These are phyloP conservation scores for Eucalyptus guilfoylei DNA, from an alignment of 345 rosid genomes.

Conservation along the genomic window DNA sequence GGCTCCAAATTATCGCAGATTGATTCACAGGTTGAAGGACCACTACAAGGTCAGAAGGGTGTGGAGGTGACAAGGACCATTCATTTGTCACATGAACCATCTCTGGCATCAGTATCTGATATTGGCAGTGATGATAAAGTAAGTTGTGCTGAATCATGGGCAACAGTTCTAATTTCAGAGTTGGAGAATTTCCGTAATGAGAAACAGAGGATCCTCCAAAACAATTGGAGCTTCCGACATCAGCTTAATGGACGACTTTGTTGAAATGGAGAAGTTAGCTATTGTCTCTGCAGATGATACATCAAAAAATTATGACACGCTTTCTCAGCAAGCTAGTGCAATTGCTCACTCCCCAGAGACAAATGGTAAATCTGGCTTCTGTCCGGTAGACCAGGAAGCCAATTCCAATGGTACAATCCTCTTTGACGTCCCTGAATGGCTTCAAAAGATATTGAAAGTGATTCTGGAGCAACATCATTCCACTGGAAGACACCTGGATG, in stretches of 20 bases:
- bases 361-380: neutral
- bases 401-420: neutral
- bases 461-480: constrained; percentile 32
- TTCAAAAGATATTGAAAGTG: constrained; percentile 29
- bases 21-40: constrained; percentile 39
- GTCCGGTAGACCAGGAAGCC: neutral
- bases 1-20: constrained; percentile 51
- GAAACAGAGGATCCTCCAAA: constrained; percentile 26
- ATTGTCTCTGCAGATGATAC: constrained; percentile 36
- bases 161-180: constrained; percentile 68
- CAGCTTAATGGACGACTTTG: constrained; percentile 89
- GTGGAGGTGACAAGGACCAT: constrained; percentile 24
- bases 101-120: constrained; percentile 54
- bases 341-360: constrained; percentile 6
- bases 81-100: constrained; percentile 26
- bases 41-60: constrained; percentile 23
- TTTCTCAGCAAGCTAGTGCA: constrained; percentile 6
- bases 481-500: constrained; percentile 22
- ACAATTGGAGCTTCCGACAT: constrained; percentile 61
- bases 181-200: constrained; percentile 53
- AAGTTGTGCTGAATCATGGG: constrained; percentile 66
- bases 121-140: constrained; percentile 60
- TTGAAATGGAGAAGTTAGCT: constrained; percentile 87
- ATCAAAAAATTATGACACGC: constrained; percentile 12
- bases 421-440: constrained; percentile 24